Evolutionary conservation across 1,284 basidiomycete genomes (phyloP), one percentile per base, ranked within the genome.

Genomic region (Boletus semigastroideus): DNA sequence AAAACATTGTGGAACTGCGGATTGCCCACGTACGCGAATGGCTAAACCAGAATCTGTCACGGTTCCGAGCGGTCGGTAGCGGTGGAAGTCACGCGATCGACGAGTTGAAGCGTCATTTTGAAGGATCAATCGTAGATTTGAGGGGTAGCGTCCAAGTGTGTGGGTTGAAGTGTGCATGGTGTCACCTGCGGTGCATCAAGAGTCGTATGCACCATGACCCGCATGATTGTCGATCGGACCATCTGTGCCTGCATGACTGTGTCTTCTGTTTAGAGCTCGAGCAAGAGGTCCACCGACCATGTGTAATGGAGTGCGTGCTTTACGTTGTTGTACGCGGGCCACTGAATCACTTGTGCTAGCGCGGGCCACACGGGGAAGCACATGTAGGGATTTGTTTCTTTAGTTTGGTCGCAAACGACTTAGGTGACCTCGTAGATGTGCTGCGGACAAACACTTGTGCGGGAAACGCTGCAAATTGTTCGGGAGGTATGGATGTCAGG

Each of bases 291-390:
- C 54, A 55, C 20, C 64, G 64, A 34, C 25, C 49, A 1, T 83
- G 79, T 61, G 73, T 74, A 11, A 68, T 78, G 56, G 70, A 66
- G 81, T 82, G 56, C 42, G 77, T 70, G 0, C 5, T 20, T 43
- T 19, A 3, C 22, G 9, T 8, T 36, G 5, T 11, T 16, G 1
- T 22, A 0, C 10, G 10, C 6, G 2, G 16, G 22, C 22, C 44
- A 7, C 41, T 49, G 25, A 54, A 12, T 37, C n/a, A 3, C 0
- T 38, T 25, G 16, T 1, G 1, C 5, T 50, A 84, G 83, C 13
- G 82, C 80, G 13, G 82, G 84, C 0, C 83, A 85, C 53, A 62
- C 73, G 10, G 79, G 80, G n/a, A 67, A 65, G 9, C 83, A 84
- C 55, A 73, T 82, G 80, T 81, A 43, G 1, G 63, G 45, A 71